phyloP scores from a whole-genome alignment of 305 asterid species.

The Fraxinus floribunda region DNA sequence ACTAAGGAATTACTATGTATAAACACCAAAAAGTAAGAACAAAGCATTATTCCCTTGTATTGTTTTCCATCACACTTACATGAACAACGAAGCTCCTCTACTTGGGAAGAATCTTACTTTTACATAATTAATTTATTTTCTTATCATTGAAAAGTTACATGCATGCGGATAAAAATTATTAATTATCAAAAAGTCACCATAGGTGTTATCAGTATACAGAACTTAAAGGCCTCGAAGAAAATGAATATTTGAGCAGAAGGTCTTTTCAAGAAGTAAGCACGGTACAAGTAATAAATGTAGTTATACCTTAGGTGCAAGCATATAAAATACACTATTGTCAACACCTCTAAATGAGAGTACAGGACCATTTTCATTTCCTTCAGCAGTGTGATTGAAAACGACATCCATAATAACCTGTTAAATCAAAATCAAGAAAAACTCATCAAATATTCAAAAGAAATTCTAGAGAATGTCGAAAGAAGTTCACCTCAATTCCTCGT shows the following conservation, averaged over 20 bases:
- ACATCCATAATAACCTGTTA: constrained; percentile 95
- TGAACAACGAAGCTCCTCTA: neutral
- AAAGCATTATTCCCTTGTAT: neutral
- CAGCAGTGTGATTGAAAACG: constrained; percentile 97
- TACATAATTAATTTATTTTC: neutral
- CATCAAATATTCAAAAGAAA: constrained; percentile 17
- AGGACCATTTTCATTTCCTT: constrained; percentile 96
- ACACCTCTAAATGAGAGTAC: constrained; percentile 81
- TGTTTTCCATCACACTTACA: neutral
- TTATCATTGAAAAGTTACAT: neutral
- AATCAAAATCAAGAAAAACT: constrained; percentile 25
- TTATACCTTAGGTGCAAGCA: constrained; percentile 91
- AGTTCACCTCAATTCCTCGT: constrained; percentile 81
- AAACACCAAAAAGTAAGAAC: neutral
- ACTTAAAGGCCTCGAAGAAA: neutral
- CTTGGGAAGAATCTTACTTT: neutral
- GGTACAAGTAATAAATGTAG: neutral
- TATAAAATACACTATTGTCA: constrained; percentile 87
- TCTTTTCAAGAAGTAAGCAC: neutral
- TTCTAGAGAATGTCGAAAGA: constrained; percentile 8
- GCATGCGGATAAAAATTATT: neutral
- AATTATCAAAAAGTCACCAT: neutral
- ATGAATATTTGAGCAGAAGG: neutral
- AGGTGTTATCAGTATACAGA: neutral
- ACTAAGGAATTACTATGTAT: neutral